Evolutionary conservation across 2,329 filamentous ascomycete genomes (phyloP), one percentile per base, ranked within the genome.

Genomic region (Colletotrichum australisinense): DNA sequence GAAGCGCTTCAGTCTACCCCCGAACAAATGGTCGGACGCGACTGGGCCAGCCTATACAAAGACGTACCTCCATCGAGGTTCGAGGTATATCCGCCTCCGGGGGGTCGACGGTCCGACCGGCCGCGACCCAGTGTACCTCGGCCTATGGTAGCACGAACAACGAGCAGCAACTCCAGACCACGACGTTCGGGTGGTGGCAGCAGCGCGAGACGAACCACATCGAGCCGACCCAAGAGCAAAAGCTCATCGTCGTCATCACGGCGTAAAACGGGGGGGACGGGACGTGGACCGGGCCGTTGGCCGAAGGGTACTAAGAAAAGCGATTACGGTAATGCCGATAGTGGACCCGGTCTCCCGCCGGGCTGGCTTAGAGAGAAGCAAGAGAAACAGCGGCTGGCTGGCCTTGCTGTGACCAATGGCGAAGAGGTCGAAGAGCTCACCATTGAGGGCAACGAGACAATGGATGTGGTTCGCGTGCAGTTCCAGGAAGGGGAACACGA

Each of bases 71-170:
- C 91, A 0, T 91, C 87, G 1, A 90, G 94, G 42, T 97, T 95
- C 80, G 93, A 95, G 77, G 90, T 97, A 53, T 96, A 94, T 78
- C 94, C 94, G 9, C 90, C 93, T 0, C 84, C 84, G 12, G 83
- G 83, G 1, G 83, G 85, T 64, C 86, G 89, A 26, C 85, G 89
- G 7, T 79, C 82, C 19, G 87, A 87, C 57, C 84, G 88, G 19
- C 79, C 84, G 12, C 84, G 88, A 24, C 79, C 82, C 24, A 83
- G 81, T 8, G 82, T 85, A 3, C 80, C 80, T 52, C 83, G 87
- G 24, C 81, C 85, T 3, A 78, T 84, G 3, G 76, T 77, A 1
- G 73, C 80, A 1, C 84, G 85, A 14, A 80, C 82, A 11, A 75
- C 77, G 64, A 79, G 80, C 78, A 81, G 79, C 74, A 76, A 78